Base-by-base conservation (phyloP, 2,329 filamentous ascomycete genomes). In the Fusarium incarnatum region DNA sequence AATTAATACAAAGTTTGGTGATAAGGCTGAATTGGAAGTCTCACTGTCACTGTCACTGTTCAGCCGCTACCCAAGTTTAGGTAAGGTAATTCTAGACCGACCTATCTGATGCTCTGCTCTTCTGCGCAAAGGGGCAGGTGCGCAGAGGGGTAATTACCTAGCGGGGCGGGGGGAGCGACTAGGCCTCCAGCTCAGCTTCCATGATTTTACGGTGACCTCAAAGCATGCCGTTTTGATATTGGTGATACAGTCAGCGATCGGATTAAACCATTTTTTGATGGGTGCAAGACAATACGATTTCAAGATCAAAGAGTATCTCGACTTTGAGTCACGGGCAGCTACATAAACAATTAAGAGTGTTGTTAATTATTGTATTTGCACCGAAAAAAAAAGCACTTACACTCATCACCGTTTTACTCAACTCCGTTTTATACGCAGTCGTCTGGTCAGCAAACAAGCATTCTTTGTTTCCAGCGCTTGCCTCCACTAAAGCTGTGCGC, bases 21-120 rank as follows among this genome's bases (percentile, higher is more conserved):
- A 69, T 75, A 74, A 76, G 74, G 74, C 74, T 76, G 74, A 72
- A 70, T 57, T 54, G 53, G 34, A 53, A 68, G 54, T 67, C 64
- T 68, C 53, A 68, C 64, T 67, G 64, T 67, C 56, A 62, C 63
- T 67, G 37, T 32, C 49, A 53, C 62, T 58, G 44, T 44, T 30
- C 50, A 57, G 57, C 45, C 57, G 25, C 63, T 65, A 37, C 34
- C 34, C 34, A 65, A 53, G 62, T 66, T 67, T 66, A 67, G 60
- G 62, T 66, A 47, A 66, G 60, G 55, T 67, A 47, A 66, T 71
- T 70, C 64, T 68, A 71, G 68, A 71, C 68, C 56, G 56, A 64
- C 20, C 42, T 37, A 48, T 25, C 41, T 27, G 22, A 13, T 48
- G 9, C 22, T 34, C 28, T 47, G 20, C 52, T 71, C 67, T 34